phyloP scores from a whole-genome alignment of 1,284 basidiomycete genomes.

The Puccinia novopanici region DNA sequence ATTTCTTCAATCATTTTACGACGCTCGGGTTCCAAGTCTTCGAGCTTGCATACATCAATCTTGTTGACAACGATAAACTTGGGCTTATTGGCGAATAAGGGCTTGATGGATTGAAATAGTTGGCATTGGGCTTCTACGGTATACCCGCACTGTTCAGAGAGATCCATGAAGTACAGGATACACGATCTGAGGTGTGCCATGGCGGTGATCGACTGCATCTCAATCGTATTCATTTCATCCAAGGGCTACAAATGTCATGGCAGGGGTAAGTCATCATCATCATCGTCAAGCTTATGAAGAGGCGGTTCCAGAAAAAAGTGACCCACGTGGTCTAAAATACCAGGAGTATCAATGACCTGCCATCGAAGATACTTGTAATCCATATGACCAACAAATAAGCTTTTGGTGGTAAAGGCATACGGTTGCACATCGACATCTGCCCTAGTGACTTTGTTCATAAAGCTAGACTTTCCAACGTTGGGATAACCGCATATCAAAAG shows the following conservation, averaged over 20 bases:
- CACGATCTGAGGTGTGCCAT: constrained; percentile 88
- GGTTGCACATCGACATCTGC: constrained; percentile 97
- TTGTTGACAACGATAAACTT: constrained; percentile 92
- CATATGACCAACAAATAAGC: constrained; percentile 90
- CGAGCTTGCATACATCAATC: constrained; percentile 81
- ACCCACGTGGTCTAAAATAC: constrained; percentile 62
- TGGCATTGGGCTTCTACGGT: constrained; percentile 90
- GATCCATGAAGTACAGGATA: constrained; percentile 93
- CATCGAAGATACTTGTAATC: constrained; percentile 96
- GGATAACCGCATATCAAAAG: constrained; percentile 94
- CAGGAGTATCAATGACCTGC: constrained; percentile 76
- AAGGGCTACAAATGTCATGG: constrained; percentile 68
- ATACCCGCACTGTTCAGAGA: constrained; percentile 94
- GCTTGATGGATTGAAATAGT: constrained; percentile 96
- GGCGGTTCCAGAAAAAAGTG: constrained; percentile 66
- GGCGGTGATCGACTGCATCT: constrained; percentile 97
- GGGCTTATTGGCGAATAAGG: constrained; percentile 87
- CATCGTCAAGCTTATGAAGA: background rate
- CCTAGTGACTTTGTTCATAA: constrained; percentile 96
- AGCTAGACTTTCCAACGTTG: constrained; percentile 94
- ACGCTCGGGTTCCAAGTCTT: constrained; percentile 74
- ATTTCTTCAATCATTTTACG: constrained; percentile 81
- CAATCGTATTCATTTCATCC: constrained; percentile 98
- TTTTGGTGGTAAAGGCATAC: constrained; percentile 96
- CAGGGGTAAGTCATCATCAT: background rate